These are phyloP conservation scores for Backusella westeae DNA, from an alignment of 192 early-diverging fungal species.

Conservation along the genomic window DNA sequence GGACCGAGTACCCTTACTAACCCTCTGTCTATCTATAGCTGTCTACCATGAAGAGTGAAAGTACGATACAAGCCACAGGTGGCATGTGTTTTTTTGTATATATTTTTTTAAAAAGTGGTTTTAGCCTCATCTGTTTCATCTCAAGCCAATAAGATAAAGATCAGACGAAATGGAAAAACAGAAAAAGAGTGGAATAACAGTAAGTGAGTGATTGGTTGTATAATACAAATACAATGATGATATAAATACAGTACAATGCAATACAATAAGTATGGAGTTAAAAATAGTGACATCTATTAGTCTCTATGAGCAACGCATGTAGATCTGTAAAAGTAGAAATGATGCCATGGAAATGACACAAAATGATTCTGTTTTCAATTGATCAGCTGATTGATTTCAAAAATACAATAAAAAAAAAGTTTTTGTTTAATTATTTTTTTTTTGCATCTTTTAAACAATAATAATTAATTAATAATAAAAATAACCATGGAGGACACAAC, in stretches of 20 bases:
- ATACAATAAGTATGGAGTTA: too few relatives aligned
- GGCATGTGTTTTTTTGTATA: background rate
- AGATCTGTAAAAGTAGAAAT: too few relatives aligned
- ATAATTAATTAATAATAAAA: background rate
- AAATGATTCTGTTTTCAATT: too few relatives aligned
- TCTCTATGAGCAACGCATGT: too few relatives aligned
- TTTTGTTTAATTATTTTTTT: background rate
- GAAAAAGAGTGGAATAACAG: background rate
- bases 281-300: too few relatives aligned
- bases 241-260: background rate
- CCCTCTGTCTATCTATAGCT: too few relatives aligned
- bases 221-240: background rate
- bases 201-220: background rate
- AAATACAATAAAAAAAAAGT: background rate
- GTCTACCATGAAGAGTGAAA: background rate
- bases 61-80: background rate
- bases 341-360: too few relatives aligned
- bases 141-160: background rate
- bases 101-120: background rate
- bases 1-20: too few relatives aligned
- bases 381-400: constrained; percentile 1
- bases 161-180: background rate
- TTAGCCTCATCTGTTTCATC: constrained; percentile 6
- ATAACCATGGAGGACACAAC: background rate
- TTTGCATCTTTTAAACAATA: background rate